These are phyloP conservation scores for Lecanicillium sp. DNA, from an alignment of 2,329 filamentous ascomycete species.

Conservation along the genomic window DNA sequence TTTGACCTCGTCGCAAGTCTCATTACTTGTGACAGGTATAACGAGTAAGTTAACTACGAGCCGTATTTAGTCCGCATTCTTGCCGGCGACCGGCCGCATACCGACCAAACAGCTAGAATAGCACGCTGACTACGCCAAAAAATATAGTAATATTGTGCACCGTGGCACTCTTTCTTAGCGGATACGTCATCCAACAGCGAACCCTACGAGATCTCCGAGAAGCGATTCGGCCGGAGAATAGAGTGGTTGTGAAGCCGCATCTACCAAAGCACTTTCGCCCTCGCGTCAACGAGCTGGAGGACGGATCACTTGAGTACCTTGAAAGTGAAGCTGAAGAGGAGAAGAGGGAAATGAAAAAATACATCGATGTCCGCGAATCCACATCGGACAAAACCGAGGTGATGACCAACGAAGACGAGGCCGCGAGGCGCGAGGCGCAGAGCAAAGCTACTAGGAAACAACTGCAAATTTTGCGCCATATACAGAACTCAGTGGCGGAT, in stretches of 20 bases:
- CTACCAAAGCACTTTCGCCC: constrained; percentile 42
- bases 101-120: constrained; percentile 1
- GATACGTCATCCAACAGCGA: constrained; percentile 80
- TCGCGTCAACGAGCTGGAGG: constrained; percentile 35
- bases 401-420: constrained; percentile 20
- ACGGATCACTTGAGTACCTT: constrained; percentile 34
- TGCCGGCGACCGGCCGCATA: constrained; percentile 3
- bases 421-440: constrained; percentile 10
- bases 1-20: constrained; percentile 63
- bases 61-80: too few species aligned
- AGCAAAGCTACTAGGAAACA: constrained; percentile 16
- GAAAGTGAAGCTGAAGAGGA: constrained; percentile 25
- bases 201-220: constrained; percentile 70
- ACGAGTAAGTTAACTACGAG: constrained; percentile 43
- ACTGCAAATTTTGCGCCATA: constrained; percentile 21
- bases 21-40: constrained; percentile 53
- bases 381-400: too few species aligned
- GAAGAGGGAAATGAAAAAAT: constrained; percentile 10
- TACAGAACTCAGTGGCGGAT: constrained; percentile 22
- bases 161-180: constrained; percentile 73
- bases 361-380: constrained; percentile 19
- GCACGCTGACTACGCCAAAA: not conserved
- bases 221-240: constrained; percentile 51
- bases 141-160: constrained; percentile 65
- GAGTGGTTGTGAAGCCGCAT: constrained; percentile 38